Percentiles rank a stretch among this genome's conserved stretches.
Conservation (phyloP, 192 early-diverging fungal genomes). For the Podila horticola region DNA sequence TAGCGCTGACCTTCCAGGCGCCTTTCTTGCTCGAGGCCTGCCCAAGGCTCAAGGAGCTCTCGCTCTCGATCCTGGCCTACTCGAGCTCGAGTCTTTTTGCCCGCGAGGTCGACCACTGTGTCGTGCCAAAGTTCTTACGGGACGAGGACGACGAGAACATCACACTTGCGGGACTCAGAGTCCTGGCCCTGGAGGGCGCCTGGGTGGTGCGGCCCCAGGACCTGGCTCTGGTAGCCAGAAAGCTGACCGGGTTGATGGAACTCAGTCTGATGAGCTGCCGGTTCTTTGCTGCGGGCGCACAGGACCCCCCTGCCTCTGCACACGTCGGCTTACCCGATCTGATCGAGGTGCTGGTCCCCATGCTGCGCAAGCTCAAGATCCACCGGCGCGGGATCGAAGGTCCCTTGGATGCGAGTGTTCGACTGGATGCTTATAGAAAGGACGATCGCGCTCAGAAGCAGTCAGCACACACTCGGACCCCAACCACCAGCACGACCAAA, state of each 20-base stretch:
- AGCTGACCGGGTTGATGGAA: neutral
- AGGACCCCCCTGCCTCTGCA: neutral
- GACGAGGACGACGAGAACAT: neutral
- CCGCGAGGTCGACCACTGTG: slow-evolving; percentile 6
- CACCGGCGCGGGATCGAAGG: slow-evolving; percentile 15
- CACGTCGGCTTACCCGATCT: no score
- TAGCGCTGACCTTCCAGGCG: slow-evolving; percentile 20
- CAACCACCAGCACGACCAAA: neutral
- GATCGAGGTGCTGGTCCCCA: neutral
- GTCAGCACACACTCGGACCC: neutral
- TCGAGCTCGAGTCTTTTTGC: slow-evolving; percentile 24
- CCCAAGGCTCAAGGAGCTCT: slow-evolving; percentile 6
- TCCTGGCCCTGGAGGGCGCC: slow-evolving; percentile 10
- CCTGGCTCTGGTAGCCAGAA: slow-evolving; percentile 9
- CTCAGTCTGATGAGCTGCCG: slow-evolving; percentile 24
- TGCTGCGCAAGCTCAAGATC: slow-evolving; percentile 7
- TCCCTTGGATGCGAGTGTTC: neutral
- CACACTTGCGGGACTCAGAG: neutral
- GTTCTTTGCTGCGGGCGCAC: neutral
- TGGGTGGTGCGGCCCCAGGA: slow-evolving; percentile 20
- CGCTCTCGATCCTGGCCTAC: slow-evolving; percentile 17
- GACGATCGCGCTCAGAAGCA: no score
- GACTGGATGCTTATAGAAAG: neutral
- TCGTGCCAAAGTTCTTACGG: slow-evolving; percentile 20
- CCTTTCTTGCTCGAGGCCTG: slow-evolving; percentile 20